Percentiles rank a stretch among this genome's conserved stretches.
Evolutionary conservation across 2,329 filamentous ascomycete species (phyloP).

Genomic region (Leptographium lundbergii): DNA sequence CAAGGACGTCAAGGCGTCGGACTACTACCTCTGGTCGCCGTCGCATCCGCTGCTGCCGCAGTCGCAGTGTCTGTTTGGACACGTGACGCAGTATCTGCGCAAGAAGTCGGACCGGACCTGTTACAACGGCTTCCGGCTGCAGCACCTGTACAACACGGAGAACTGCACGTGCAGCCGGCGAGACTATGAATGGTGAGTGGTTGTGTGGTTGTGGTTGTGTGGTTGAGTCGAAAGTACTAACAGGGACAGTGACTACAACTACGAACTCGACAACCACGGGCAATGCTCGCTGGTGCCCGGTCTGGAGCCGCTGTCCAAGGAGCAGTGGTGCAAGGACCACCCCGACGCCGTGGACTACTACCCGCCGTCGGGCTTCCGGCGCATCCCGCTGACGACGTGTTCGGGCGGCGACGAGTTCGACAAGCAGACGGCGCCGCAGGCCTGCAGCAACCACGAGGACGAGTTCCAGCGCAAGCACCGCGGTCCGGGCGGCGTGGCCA

Average conservation of each 20-base stretch:
- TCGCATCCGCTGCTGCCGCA: conserved; percentile 61
- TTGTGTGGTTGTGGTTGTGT: neutral
- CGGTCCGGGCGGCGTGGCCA: conserved; percentile 54
- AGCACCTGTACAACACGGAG: conserved; percentile 56
- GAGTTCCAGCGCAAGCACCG: conserved; percentile 60
- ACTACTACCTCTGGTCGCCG: conserved; percentile 83
- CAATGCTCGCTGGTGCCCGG: conserved; percentile 66
- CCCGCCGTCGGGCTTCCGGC: conserved; percentile 76
- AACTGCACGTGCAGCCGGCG: conserved; percentile 75
- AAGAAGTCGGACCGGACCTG: conserved; percentile 72
- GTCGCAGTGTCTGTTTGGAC: conserved; percentile 82
- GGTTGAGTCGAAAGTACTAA: neutral
- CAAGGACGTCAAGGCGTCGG: conserved; percentile 35
- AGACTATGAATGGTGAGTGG: conserved; percentile 81
- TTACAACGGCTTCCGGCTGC: conserved; percentile 65
- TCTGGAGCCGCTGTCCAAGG: conserved; percentile 42
- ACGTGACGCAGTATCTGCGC: conserved; percentile 77
- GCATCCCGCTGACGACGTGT: conserved; percentile 83
- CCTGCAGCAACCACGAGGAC: conserved; percentile 70
- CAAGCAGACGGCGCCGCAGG: conserved; percentile 43
- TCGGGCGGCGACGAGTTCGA: conserved; percentile 63
- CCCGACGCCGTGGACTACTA: conserved; percentile 66
- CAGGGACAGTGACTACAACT: conserved; percentile 73
- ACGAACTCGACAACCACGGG: conserved; percentile 62
- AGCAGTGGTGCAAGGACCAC: conserved; percentile 43